Evolutionary conservation across 352 stramenopile genomes (phyloP).

Genomic region (Saprolegnia parasitica): DNA sequence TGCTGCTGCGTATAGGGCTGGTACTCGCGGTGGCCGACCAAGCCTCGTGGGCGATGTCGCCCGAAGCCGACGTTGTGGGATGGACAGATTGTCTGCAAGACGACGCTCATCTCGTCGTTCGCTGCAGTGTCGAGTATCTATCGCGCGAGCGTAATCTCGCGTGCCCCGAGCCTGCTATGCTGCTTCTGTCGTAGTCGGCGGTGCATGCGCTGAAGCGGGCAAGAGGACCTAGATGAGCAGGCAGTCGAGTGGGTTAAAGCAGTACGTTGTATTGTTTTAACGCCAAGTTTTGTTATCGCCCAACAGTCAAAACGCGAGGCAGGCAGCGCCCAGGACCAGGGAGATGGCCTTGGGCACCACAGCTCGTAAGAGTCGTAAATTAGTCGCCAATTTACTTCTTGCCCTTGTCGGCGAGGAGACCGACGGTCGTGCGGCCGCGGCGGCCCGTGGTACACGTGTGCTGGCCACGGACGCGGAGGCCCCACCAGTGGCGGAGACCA

Average conservation of each 20-base stretch:
- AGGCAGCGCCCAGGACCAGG: background rate
- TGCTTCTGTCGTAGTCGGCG: too few relatives aligned
- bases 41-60: too few relatives aligned
- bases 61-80: too few relatives aligned
- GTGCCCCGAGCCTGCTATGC: too few relatives aligned
- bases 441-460: slow-evolving; percentile 99
- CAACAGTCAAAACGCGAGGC: slow-evolving; percentile 30
- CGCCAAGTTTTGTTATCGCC: slow-evolving; percentile 25
- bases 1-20: too few relatives aligned
- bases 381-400: slow-evolving; percentile 63
- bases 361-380: slow-evolving; percentile 20
- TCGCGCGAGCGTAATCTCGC: too few relatives aligned
- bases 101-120: too few relatives aligned
- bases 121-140: too few relatives aligned
- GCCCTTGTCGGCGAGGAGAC: slow-evolving; percentile 55
- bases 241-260: slow-evolving; percentile 19
- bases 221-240: too few relatives aligned
- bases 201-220: too few relatives aligned
- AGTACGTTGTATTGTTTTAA: slow-evolving; percentile 29
- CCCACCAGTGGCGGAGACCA: slow-evolving; percentile 99
- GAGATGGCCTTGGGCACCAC: background rate
- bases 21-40: too few relatives aligned
- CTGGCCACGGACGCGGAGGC: slow-evolving; percentile 98
- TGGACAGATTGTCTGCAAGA: too few relatives aligned
- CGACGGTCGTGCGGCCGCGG: slow-evolving; percentile 69